Conservation (phyloP, 1,284 basidiomycete genomes). For the Tylopilus sp. region DNA sequence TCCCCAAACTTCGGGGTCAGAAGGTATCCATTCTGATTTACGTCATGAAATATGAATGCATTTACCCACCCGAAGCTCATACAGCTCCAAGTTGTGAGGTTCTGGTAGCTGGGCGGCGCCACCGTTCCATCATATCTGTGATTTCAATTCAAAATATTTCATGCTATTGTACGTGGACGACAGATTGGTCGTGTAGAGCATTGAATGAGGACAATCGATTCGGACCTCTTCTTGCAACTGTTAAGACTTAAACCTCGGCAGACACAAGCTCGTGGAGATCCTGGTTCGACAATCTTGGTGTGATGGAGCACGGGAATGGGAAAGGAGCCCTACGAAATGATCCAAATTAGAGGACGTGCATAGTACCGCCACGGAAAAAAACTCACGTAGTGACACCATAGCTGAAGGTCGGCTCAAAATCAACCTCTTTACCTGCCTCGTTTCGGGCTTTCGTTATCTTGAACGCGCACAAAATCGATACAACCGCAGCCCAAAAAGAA, state of each 20-base stretch:
- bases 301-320: neutral
- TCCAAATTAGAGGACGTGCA: neutral
- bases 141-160: too few relatives aligned
- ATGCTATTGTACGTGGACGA: too few relatives aligned
- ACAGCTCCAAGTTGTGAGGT: too few relatives aligned
- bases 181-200: too few relatives aligned
- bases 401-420: neutral
- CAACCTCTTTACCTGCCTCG: neutral
- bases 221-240: too few relatives aligned
- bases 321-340: neutral
- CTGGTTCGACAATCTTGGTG: neutral
- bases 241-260: neutral
- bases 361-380: neutral
- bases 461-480: neutral
- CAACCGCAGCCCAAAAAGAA: neutral
- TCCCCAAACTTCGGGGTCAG: too few relatives aligned
- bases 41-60: too few relatives aligned
- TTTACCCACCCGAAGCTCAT: too few relatives aligned
- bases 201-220: too few relatives aligned
- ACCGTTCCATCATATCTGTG: too few relatives aligned
- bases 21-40: too few relatives aligned
- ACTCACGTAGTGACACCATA: neutral
- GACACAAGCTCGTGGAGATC: neutral
- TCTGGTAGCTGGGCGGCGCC: too few relatives aligned
- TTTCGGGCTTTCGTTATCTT: neutral